A percentile compares a stretch with the other conserved stretches of the same genome.
Conservation (phyloP, 1,284 basidiomycete species). For the Leccinum insolens region DNA sequence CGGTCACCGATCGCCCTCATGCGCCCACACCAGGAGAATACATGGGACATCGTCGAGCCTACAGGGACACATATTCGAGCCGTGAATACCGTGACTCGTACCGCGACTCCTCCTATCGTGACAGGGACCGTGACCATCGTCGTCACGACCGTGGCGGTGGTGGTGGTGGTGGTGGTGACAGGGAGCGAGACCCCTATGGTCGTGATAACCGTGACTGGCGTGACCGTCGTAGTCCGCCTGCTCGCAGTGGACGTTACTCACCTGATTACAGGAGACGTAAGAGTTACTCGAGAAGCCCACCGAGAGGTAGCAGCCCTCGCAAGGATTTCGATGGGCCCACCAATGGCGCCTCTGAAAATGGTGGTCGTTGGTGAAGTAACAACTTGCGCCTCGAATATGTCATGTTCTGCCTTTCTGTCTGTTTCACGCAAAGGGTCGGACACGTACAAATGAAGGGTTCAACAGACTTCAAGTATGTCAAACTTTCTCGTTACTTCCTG, state of each 20-base stretch:
- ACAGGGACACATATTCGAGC: constrained; percentile 54
- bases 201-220: constrained; percentile 61
- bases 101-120: constrained; percentile 49
- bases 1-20: constrained; percentile 91
- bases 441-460: constrained; percentile 38
- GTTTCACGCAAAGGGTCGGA: constrained; percentile 35
- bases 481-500: constrained; percentile 40
- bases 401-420: constrained; percentile 32
- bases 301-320: constrained; percentile 72
- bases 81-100: constrained; percentile 49
- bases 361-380: constrained; percentile 51
- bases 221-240: constrained; percentile 68
- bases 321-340: constrained; percentile 53
- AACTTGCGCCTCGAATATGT: constrained; percentile 15
- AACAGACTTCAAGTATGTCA: constrained; percentile 37
- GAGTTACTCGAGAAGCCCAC: constrained; percentile 79
- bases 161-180: constrained; percentile 5
- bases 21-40: constrained; percentile 98
- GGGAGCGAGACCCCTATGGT: constrained; percentile 60
- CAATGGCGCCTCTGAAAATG: constrained; percentile 37
- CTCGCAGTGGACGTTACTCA: constrained; percentile 65
- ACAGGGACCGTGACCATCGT: constrained; percentile 53
- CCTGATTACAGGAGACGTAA: constrained; percentile 73
- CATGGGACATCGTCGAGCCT: constrained; percentile 85
- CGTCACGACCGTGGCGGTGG: constrained; percentile 45